Evolutionary conservation across 2,329 filamentous ascomycete genomes (phyloP).

Genomic region (Sporothrix humicola): DNA sequence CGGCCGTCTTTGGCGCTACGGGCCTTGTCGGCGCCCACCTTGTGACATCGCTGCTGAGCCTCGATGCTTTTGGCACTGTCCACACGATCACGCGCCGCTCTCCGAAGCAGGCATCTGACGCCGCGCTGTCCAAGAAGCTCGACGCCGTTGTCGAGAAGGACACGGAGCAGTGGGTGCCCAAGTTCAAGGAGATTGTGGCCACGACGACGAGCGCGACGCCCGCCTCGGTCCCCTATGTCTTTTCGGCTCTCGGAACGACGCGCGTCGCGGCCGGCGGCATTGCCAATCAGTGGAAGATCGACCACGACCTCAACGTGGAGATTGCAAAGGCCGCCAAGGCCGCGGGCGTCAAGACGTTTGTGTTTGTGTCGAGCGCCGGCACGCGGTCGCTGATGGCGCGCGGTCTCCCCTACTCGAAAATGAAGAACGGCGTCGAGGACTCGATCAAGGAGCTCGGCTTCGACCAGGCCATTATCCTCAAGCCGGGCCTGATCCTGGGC

Average conservation of each 20-base stretch:
- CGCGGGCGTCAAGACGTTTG: conserved; percentile 73
- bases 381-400: conserved; percentile 50
- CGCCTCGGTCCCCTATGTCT: conserved; percentile 68
- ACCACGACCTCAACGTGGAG: conserved; percentile 83
- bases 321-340: conserved; percentile 76
- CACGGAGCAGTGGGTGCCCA: conserved; percentile 68
- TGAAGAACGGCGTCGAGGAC: conserved; percentile 91
- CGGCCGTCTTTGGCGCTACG: conserved; percentile 66
- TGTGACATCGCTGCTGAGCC: conserved; percentile 66
- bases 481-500: conserved; percentile 79
- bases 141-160: conserved; percentile 70
- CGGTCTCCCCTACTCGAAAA: conserved; percentile 62
- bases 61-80: conserved; percentile 58
- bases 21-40: conserved; percentile 76
- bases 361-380: conserved; percentile 71
- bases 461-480: conserved; percentile 74
- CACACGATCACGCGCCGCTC: conserved; percentile 70
- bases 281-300: conserved; percentile 82
- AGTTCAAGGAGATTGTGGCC: conserved; percentile 57
- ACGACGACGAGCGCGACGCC: conserved; percentile 49
- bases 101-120: conserved; percentile 57
- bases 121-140: conserved; percentile 69
- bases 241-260: conserved; percentile 83
- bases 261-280: conserved; percentile 74
- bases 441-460: conserved; percentile 73